These are phyloP conservation scores for Candida pseudoglaebosa DNA, from an alignment of 805 yeast species.

Conservation along the genomic window DNA sequence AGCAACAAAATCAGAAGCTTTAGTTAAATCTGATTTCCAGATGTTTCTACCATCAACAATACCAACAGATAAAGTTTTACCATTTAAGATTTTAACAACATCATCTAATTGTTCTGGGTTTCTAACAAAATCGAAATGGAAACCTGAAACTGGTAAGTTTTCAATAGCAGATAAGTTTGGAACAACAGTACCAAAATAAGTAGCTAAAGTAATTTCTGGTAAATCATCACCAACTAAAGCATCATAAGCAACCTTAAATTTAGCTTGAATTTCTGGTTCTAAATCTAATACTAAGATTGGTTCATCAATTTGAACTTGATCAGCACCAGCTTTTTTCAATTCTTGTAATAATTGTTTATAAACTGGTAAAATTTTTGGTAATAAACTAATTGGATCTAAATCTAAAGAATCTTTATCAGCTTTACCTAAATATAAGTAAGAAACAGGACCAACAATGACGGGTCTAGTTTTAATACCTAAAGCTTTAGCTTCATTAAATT, in stretches of 20 bases:
- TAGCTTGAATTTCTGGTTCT: slow-evolving; percentile 76
- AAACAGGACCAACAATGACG: slow-evolving; percentile 93
- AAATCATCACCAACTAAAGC: slow-evolving; percentile 59
- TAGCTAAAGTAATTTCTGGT: slow-evolving; percentile 79
- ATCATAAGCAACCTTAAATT: slow-evolving; percentile 85
- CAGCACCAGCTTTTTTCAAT: slow-evolving; percentile 93
- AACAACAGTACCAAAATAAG: slow-evolving; percentile 98
- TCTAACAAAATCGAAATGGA: slow-evolving; percentile 96
- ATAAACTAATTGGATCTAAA: slow-evolving; percentile 85
- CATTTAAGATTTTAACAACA: slow-evolving; percentile 62
- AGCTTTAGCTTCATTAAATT: slow-evolving; percentile 95
- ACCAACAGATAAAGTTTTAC: slow-evolving; percentile 91
- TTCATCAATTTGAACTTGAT: slow-evolving; percentile 93
- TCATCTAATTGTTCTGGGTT: slow-evolving; percentile 93
- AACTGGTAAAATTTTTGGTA: slow-evolving; percentile 88
- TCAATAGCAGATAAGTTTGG: slow-evolving; percentile 91
- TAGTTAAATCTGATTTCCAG: slow-evolving; percentile 95
- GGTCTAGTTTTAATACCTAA: slow-evolving; percentile 97
- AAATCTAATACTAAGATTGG: slow-evolving; percentile 94
- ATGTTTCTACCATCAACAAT: slow-evolving; percentile 98
- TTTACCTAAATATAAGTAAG: slow-evolving; percentile 93
- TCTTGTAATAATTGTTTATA: slow-evolving; percentile 85
- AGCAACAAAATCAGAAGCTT: slow-evolving; percentile 77
- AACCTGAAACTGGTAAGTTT: slow-evolving; percentile 88
- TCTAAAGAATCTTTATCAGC: slow-evolving; percentile 97